These are phyloP conservation scores for Fusarium kyushuense DNA, from an alignment of 2,329 filamentous ascomycete species.

Conservation along the genomic window DNA sequence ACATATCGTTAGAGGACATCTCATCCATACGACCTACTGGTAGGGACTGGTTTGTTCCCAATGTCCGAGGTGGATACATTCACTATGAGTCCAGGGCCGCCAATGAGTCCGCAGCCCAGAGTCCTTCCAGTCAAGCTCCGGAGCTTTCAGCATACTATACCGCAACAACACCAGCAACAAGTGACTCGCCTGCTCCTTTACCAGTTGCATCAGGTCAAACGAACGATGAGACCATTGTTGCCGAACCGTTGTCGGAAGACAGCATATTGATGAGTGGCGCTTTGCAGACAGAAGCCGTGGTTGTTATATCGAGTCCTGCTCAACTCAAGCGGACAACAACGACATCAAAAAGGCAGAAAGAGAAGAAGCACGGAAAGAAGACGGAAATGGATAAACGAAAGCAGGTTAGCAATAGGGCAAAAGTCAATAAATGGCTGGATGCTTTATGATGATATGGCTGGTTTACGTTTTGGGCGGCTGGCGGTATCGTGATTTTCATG, in stretches of 20 bases:
- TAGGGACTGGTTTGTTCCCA: constrained; percentile 39
- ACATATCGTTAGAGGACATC: constrained; percentile 36
- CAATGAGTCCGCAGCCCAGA: constrained; percentile 7
- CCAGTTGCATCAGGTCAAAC: not conserved
- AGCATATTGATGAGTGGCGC: constrained; percentile 35
- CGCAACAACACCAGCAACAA: constrained; percentile 17
- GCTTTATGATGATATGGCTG: constrained; percentile 2
- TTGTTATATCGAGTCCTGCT: constrained; percentile 18
- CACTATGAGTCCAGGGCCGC: constrained; percentile 43
- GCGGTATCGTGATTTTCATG: not conserved
- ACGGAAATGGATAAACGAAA: constrained; percentile 38
- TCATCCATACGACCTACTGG: constrained; percentile 26
- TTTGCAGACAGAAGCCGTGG: constrained; percentile 13
- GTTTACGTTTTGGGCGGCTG: not conserved
- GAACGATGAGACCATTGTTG: constrained; percentile 14
- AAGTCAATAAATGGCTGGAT: constrained; percentile 42
- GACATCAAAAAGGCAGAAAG: constrained; percentile 34
- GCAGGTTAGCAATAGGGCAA: constrained; percentile 36
- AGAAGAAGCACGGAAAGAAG: constrained; percentile 38
- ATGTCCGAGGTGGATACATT: constrained; percentile 36
- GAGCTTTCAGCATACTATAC: constrained; percentile 29
- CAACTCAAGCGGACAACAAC: constrained; percentile 12
- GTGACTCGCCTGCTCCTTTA: not conserved
- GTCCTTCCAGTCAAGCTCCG: not conserved
- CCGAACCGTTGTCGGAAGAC: not conserved